A percentile compares a stretch with the other conserved stretches of the same genome.
phyloP scores from a whole-genome alignment of 2,329 filamentous ascomycete genomes.

The Cercospora sesami region DNA sequence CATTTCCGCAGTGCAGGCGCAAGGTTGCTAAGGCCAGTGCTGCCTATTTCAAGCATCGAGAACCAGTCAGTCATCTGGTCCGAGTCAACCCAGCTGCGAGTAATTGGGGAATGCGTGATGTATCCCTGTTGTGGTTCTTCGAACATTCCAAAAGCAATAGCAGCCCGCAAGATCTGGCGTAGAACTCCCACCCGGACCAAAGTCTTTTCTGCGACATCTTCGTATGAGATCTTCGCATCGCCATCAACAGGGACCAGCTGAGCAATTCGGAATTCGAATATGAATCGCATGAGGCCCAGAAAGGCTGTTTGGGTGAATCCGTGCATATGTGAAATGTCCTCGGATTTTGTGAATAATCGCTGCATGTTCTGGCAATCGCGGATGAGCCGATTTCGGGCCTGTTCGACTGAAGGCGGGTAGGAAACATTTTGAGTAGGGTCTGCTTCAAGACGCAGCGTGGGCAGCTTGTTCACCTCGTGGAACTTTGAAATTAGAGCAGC shows the following conservation, averaged over 20 bases:
- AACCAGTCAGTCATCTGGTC: background rate
- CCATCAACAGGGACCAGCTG: background rate
- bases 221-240: background rate
- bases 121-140: background rate
- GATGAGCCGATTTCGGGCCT: too few species aligned
- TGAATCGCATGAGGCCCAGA: background rate
- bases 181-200: background rate
- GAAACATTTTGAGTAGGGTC: too few species aligned
- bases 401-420: too few species aligned
- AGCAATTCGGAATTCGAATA: background rate
- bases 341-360: too few species aligned
- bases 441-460: too few species aligned
- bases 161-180: background rate
- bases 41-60: background rate
- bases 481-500: too few species aligned
- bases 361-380: too few species aligned
- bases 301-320: background rate
- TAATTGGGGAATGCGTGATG: background rate
- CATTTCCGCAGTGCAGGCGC: background rate
- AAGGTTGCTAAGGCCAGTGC: background rate
- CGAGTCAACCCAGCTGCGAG: background rate
- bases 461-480: too few species aligned
- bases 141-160: background rate
- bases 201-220: background rate
- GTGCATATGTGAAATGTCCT: too few species aligned